Conservation (phyloP, 2,329 filamentous ascomycete genomes). For the Aspergillus candidus region DNA sequence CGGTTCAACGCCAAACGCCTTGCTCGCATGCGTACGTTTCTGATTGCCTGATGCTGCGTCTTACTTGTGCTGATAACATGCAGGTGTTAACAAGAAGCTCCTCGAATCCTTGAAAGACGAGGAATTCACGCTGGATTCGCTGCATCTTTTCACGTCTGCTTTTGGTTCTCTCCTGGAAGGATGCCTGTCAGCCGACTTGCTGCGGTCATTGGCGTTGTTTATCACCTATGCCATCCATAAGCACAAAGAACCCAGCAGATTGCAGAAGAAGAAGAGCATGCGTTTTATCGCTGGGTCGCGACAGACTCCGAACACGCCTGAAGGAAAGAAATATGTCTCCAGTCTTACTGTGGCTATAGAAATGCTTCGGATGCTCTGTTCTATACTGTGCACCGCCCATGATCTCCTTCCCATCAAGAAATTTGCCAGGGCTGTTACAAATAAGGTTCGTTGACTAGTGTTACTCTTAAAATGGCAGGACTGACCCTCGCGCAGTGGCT, state of each 20-base stretch:
- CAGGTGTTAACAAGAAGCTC: conserved; percentile 82
- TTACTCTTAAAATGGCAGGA: neutral
- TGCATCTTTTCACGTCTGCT: conserved; percentile 70
- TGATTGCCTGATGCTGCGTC: neutral
- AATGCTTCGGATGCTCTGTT: conserved; percentile 70
- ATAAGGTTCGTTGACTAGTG: conserved; percentile 59
- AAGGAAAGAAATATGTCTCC: conserved; percentile 36
- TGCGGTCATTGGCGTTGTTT: conserved; percentile 81
- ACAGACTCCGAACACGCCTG: conserved; percentile 29
- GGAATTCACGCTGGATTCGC: conserved; percentile 62
- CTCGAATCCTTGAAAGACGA: conserved; percentile 88
- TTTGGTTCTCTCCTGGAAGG: conserved; percentile 74
- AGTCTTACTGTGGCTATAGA: conserved; percentile 67
- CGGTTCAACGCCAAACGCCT: conserved; percentile 86
- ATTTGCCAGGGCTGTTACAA: conserved; percentile 90
- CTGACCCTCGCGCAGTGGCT: conserved; percentile 60
- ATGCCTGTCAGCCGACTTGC: conserved; percentile 75
- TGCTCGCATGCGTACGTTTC: conserved; percentile 73
- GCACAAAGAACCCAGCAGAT: conserved; percentile 37
- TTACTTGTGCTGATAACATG: conserved; percentile 13
- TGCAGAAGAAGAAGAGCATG: conserved; percentile 43
- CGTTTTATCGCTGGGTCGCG: conserved; percentile 28
- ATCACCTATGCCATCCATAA: conserved; percentile 87
- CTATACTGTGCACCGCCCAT: conserved; percentile 67
- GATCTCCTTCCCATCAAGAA: conserved; percentile 68